Conservation (phyloP, 192 early-diverging fungal genomes). For the Chytriomyces confervae region DNA sequence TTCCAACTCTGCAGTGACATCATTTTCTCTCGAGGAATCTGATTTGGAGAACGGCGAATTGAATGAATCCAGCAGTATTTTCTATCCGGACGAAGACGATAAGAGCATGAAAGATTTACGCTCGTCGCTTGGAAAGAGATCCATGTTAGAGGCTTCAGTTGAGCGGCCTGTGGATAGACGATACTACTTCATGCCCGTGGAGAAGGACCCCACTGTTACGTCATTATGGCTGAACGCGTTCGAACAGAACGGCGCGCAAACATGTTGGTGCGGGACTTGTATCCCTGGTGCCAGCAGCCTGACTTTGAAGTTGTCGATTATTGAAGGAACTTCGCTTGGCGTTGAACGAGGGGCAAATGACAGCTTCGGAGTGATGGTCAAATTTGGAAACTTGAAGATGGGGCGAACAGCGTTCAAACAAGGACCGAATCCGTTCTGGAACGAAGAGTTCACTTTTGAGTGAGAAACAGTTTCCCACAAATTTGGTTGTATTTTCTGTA, state of each 20-base stretch:
- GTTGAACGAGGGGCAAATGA: conserved; percentile 42
- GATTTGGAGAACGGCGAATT: conserved; percentile 28
- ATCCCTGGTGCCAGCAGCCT: background rate
- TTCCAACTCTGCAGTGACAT: background rate
- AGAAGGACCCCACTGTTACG: conserved; percentile 9
- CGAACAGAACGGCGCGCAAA: conserved; percentile 15
- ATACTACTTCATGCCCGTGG: conserved; percentile 34
- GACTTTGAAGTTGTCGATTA: conserved; percentile 39
- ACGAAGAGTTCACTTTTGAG: conserved; percentile 48
- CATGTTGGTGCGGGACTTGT: conserved; percentile 22
- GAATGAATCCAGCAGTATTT: conserved; percentile 33
- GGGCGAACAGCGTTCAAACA: conserved; percentile 44
- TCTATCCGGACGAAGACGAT: conserved; percentile 30
- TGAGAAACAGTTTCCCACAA: conserved; percentile 5
- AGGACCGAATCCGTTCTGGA: conserved; percentile 50
- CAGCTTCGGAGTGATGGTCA: conserved; percentile 35
- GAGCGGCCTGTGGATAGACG: conserved; percentile 12
- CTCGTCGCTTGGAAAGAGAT: conserved; percentile 29
- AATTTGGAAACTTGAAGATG: conserved; percentile 54
- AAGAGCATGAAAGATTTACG: conserved; percentile 39
- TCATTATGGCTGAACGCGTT: conserved; percentile 21
- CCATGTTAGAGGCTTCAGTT: background rate
- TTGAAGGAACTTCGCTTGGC: conserved; percentile 37
- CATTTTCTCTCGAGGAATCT: conserved; percentile 12
- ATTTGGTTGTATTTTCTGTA: background rate